Evolutionary conservation across 1,284 basidiomycete genomes (phyloP), one percentile per base, ranked within the genome.

Genomic region (Phellopilus nigrolimitatus): DNA sequence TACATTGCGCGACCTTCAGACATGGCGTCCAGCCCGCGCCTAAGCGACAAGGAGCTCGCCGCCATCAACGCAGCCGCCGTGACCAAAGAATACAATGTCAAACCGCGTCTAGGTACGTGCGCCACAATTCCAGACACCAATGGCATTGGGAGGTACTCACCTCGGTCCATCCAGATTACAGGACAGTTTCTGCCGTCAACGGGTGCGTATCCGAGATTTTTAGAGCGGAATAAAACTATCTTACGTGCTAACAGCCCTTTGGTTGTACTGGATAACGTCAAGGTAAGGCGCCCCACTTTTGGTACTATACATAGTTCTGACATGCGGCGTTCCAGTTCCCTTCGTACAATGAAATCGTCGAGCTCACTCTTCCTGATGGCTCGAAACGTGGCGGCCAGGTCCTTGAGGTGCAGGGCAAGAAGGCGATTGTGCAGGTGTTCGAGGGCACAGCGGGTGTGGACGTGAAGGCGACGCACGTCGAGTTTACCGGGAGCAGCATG

Each of bases 311-410:
- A 40, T 47, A 36, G 49, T 40, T 44, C 12, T 50, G 19, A 34
- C 36, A 54, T 34, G 24, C 17, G 28, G 43, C 46, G 46, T 19
- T 48, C 41, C 61, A 94, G 90, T 99, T 99, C 71, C 91, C 95
- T 3, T 94, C 94, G n/a, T 99, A 97, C 79, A 99, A 99, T 69
- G 97, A 99, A 76, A 99, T 98, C 62, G 97, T 99, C 28, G 86
- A 91, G 63, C 76, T 99, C 58, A 98, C 95, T 3, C 79, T 99
- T 15, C 95, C 97, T 5, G 97, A 99, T 69, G 97, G 97, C 31
- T 81, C 92, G 27, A 88, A 88, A 64, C 88, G 97, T 62, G 94
- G 94, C 19, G 97, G 97, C 36, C 97, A 99, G 72, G 95, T 99
- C 7, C 84, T 99, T 49, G 97, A 99, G 71, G 95, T 99, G 34